Evolutionary conservation across 495 filamentous ascomycete species (phyloP).

Genomic region (Aspergillus indologenus): DNA sequence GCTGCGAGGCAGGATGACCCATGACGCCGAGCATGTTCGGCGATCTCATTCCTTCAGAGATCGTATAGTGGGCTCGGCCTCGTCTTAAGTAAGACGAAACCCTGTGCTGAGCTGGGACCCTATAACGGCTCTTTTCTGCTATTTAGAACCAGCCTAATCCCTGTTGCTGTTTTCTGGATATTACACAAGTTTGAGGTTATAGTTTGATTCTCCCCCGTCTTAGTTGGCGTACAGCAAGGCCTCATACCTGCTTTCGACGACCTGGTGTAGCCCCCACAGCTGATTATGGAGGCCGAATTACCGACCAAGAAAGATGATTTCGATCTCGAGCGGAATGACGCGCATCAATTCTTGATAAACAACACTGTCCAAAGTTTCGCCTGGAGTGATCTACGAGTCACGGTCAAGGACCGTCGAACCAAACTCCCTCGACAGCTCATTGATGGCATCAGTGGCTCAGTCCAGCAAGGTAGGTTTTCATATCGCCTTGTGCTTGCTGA

Average conservation of each 20-base stretch:
- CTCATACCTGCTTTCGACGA: background rate
- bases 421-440: constrained; percentile 50
- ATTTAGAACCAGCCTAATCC: background rate
- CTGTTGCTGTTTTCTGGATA: background rate
- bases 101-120: background rate
- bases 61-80: background rate
- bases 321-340: constrained; percentile 31
- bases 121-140: background rate
- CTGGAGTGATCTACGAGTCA: constrained; percentile 62
- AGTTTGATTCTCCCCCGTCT: background rate
- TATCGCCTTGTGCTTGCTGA: background rate
- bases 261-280: background rate
- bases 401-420: constrained; percentile 65
- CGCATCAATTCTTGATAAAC: constrained; percentile 35
- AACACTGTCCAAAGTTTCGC: constrained; percentile 47
- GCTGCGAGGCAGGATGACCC: background rate
- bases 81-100: background rate
- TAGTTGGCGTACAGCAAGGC: background rate
- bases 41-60: background rate
- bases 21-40: background rate
- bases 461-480: constrained; percentile 28
- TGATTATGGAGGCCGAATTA: constrained; percentile 12
- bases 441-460: constrained; percentile 30
- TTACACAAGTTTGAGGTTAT: background rate
- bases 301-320: constrained; percentile 2